Evolutionary conservation across 805 yeast species (phyloP), one percentile per base, ranked within the genome.

Genomic region (Spathaspora sp.): DNA sequence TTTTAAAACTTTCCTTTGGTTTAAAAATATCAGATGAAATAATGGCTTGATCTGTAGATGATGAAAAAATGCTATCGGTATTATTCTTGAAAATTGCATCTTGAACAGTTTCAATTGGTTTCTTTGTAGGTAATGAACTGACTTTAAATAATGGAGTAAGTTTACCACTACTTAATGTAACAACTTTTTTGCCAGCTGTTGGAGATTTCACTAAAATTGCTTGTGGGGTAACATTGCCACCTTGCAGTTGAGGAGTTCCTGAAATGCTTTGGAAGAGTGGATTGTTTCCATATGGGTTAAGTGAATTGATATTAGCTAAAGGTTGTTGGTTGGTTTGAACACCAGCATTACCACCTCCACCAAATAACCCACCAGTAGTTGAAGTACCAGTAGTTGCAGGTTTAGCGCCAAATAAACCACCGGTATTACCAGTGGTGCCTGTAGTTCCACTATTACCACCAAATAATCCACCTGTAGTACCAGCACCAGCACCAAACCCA

Each of bases 221-320:
- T 14, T 52, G 50, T 19, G 76, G 73, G n/a, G 23, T 20, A 16
- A 16, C 47, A 12, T 23, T 23, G 6, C 32, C 46, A 11, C 44
- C 51, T 39, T 55, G 54, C 42, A 56, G 60, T 39, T 47, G 58
- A 10, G 42, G 17, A 9, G 65, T 55, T 2, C 68, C 71, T 2
- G 71, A 64, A 44, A 76, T 65, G 49, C 76, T 70, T 50, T 69
- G 73, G 57, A 88, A 89, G 49, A 92, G 72, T 5, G 91, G 87
- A 59, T 85, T 85, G 46, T 81, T 78, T 1, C 97, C 96, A 63
- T 89, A 92, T 44, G 97, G 97, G 63, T 86, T 70, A 49, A 65
- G 70, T 2, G 72, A 59, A 46, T 58, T 63, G 49, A 72, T 64
- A 52, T 63, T 71, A 31, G 61, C 61, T 46, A 67, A 55, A 19